phyloP scores from a whole-genome alignment of 2,329 filamentous ascomycete genomes.

The Dothistroma septosporum region DNA sequence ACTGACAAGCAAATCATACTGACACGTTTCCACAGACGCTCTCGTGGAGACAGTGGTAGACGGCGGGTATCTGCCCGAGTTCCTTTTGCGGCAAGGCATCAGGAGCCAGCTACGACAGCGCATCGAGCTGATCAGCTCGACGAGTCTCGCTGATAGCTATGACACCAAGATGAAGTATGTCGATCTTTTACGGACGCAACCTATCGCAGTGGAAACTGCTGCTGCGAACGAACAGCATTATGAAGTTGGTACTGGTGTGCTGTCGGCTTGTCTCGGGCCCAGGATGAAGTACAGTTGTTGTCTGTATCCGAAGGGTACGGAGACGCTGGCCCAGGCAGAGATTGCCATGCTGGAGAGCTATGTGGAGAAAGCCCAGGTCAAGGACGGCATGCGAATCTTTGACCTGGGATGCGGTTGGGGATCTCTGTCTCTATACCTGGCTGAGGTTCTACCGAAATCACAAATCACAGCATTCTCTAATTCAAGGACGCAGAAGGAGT shows the following conservation, averaged over 20 bases:
- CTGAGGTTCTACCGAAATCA: constrained; percentile 59
- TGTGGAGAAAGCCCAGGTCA: constrained; percentile 56
- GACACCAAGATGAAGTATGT: constrained; percentile 63
- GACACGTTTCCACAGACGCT: constrained; percentile 25
- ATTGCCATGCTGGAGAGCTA: constrained; percentile 62
- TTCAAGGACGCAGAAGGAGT: constrained; percentile 62
- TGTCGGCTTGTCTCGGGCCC: constrained; percentile 59
- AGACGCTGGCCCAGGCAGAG: constrained; percentile 63
- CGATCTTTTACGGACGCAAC: constrained; percentile 53
- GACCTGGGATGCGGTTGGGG: constrained; percentile 69
- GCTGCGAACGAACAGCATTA: constrained; percentile 68
- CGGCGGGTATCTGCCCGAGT: constrained; percentile 60
- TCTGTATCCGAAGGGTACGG: constrained; percentile 59
- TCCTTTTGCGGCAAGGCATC: constrained; percentile 61
- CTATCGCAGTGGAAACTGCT: constrained; percentile 65
- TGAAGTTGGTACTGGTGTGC: constrained; percentile 64
- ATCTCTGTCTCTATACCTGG: constrained; percentile 61
- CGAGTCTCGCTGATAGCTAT: constrained; percentile 52
- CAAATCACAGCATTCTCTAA: constrained; percentile 66
- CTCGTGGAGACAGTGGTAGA: constrained; percentile 58
- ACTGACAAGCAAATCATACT: background rate
- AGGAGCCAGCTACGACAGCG: constrained; percentile 62
- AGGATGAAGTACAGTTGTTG: constrained; percentile 70
- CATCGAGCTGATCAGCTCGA: constrained; percentile 51
- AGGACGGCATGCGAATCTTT: constrained; percentile 58